Evolutionary conservation across 208 protist genomes (phyloP).

Genomic region (Acanthamoeba sp.): DNA sequence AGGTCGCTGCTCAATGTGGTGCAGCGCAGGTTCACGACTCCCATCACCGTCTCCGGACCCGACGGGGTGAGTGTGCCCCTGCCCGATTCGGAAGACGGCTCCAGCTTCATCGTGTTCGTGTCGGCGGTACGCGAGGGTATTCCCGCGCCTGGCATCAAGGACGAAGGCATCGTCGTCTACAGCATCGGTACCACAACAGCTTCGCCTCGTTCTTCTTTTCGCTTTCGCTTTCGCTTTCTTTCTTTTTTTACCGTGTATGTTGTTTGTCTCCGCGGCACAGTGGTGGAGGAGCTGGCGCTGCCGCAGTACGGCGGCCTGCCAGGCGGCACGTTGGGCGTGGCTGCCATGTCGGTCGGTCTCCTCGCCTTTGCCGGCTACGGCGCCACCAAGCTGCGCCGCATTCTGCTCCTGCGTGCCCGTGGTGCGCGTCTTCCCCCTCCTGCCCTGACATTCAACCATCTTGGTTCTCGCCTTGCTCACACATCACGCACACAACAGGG

Average conservation of each 20-base stretch:
- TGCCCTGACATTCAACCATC: background rate
- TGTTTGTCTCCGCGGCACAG: background rate
- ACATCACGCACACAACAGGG: background rate
- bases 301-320: slow-evolving; percentile 5
- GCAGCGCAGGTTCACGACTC: background rate
- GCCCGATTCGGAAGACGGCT: background rate
- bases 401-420: background rate
- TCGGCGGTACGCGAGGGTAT: background rate
- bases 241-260: background rate
- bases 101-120: background rate
- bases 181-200: background rate
- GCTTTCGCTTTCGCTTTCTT: too few relatives aligned
- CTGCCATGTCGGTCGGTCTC: background rate
- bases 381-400: slow-evolving; percentile 1
- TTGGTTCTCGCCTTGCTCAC: too few relatives aligned
- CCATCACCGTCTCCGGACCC: background rate
- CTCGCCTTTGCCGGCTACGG: background rate
- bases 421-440: background rate
- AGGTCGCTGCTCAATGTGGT: background rate
- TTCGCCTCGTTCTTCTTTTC: background rate
- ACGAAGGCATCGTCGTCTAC: background rate
- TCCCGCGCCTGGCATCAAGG: background rate
- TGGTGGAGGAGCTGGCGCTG: background rate
- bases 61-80: background rate
- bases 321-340: background rate